phyloP scores from a whole-genome alignment of 495 filamentous ascomycete species.

The Hypoxylon rickii region DNA sequence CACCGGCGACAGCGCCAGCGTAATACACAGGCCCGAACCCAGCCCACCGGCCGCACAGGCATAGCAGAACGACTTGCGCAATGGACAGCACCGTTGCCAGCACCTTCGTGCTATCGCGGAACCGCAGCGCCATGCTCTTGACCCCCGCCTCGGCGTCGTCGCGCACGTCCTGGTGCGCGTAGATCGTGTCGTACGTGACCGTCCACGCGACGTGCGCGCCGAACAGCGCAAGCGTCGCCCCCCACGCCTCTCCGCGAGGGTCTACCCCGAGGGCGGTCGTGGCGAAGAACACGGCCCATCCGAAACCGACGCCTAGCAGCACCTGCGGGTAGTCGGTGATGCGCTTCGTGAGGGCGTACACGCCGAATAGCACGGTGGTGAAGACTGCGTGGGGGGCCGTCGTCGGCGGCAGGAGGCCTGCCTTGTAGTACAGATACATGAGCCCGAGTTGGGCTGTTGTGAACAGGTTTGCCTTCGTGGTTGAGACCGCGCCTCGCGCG shows the following conservation, averaged over 20 bases:
- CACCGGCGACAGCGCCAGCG: slow-evolving; percentile 13
- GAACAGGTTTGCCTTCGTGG: slow-evolving; percentile 39
- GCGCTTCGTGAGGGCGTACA: slow-evolving; percentile 42
- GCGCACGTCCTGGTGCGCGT: slow-evolving; percentile 49
- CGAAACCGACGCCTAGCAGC: slow-evolving; percentile 40
- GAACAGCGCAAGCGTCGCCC: slow-evolving; percentile 28
- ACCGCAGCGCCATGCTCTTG: slow-evolving; percentile 44
- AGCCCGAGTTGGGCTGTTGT: slow-evolving; percentile 8
- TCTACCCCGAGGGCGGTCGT: slow-evolving; percentile 17
- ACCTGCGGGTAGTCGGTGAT: slow-evolving; percentile 44
- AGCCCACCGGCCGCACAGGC: slow-evolving; percentile 17
- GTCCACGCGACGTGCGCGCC: slow-evolving; percentile 44
- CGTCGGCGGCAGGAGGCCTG: slow-evolving; percentile 6
- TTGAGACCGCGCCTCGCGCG: slow-evolving; percentile 51
- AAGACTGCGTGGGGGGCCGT: slow-evolving; percentile 9
- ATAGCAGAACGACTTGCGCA: slow-evolving; percentile 15
- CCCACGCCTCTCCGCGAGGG: slow-evolving; percentile 2
- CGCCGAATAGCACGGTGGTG: slow-evolving; percentile 4
- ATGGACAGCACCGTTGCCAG: slow-evolving; percentile 4
- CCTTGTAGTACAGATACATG: slow-evolving; percentile 5
- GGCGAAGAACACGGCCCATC: slow-evolving; percentile 36
- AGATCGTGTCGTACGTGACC: slow-evolving; percentile 52
- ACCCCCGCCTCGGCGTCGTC: slow-evolving; percentile 52
- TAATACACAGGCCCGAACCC: slow-evolving; percentile 21
- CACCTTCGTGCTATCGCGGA: slow-evolving; percentile 30